These are phyloP conservation scores for Narthecium ossifragum DNA, from an alignment of 106 monocot species.

Conservation along the genomic window DNA sequence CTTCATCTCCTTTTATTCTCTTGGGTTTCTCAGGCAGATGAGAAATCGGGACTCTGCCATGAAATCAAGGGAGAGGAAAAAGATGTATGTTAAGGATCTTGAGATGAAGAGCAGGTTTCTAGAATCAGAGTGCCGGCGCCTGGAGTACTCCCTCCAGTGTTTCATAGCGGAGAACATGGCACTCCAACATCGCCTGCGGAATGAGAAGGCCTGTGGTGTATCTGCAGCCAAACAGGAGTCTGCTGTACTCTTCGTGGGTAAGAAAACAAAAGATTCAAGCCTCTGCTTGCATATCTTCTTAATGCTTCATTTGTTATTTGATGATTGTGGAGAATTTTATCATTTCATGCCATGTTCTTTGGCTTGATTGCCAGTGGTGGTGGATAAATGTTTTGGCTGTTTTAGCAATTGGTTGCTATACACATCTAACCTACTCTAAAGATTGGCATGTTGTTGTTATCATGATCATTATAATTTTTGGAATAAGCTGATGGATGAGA, in stretches of 20 bases:
- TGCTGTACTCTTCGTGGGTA: conserved; percentile 97
- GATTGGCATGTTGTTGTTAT: no score
- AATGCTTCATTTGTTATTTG: not conserved
- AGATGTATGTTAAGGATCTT: conserved; percentile 66
- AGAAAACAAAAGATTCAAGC: no score
- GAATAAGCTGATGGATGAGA: no score
- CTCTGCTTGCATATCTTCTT: not conserved
- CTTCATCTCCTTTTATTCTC: not conserved
- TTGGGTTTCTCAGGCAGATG: conserved; percentile 60
- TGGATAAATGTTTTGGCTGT: no score
- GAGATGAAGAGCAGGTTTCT: conserved; percentile 80
- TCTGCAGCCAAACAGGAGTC: conserved; percentile 87
- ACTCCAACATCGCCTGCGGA: conserved; percentile 54
- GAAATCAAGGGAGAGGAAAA: conserved; percentile 95
- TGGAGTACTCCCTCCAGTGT: conserved; percentile 59
- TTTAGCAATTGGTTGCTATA: no score
- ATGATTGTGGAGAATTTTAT: no score
- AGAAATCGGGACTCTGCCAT: conserved; percentile 94
- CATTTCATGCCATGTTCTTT: no score
- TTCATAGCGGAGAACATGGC: conserved; percentile 64
- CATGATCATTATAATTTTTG: no score
- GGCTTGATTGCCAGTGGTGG: no score
- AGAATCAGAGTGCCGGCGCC: conserved; percentile 76
- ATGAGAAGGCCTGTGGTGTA: conserved; percentile 38
- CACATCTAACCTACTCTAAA: no score